phyloP scores from a whole-genome alignment of 2,329 filamentous ascomycete species.

The Aspergillus fijiensis region DNA sequence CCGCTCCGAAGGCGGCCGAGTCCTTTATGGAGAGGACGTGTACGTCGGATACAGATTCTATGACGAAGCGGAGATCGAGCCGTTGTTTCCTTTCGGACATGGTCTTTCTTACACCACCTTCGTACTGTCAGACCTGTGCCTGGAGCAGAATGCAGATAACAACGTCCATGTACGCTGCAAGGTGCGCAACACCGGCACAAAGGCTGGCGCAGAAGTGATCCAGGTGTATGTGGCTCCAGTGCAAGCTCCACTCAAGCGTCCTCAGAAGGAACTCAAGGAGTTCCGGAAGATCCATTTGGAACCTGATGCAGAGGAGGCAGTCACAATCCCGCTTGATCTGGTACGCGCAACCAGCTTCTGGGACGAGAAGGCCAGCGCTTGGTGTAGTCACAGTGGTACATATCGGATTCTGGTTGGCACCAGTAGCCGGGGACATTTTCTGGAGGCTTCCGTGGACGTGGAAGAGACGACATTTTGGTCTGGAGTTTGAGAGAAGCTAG shows the following conservation, averaged over 20 bases:
- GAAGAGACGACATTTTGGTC: constrained; percentile 3
- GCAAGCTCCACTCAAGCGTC: constrained; percentile 8
- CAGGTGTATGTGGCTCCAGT: constrained; percentile 46
- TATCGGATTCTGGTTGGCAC: constrained; percentile 1
- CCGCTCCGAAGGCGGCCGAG: constrained; percentile 63
- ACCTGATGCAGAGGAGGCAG: constrained; percentile 55
- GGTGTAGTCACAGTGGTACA: constrained; percentile 2
- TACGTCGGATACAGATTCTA: constrained; percentile 79
- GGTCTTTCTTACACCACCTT: constrained; percentile 76
- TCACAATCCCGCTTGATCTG: constrained; percentile 22
- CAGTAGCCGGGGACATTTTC: constrained; percentile 1
- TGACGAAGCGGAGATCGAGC: constrained; percentile 61
- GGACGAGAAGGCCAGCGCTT: constrained; percentile 5
- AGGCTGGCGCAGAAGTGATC: constrained; percentile 52
- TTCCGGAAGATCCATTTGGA: constrained; percentile 62
- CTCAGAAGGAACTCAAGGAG: constrained; percentile 58
- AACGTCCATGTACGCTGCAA: constrained; percentile 12
- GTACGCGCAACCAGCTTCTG: constrained; percentile 8
- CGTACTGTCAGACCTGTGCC: constrained; percentile 44
- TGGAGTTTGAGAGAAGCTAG: not conserved
- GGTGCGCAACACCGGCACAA: constrained; percentile 48
- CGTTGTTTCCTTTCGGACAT: constrained; percentile 73
- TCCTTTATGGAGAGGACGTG: constrained; percentile 73
- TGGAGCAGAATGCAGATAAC: constrained; percentile 13
- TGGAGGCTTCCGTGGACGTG: not conserved